These are phyloP conservation scores for Elongisporangium senticosum DNA, from an alignment of 352 stramenopile species.

Conservation along the genomic window DNA sequence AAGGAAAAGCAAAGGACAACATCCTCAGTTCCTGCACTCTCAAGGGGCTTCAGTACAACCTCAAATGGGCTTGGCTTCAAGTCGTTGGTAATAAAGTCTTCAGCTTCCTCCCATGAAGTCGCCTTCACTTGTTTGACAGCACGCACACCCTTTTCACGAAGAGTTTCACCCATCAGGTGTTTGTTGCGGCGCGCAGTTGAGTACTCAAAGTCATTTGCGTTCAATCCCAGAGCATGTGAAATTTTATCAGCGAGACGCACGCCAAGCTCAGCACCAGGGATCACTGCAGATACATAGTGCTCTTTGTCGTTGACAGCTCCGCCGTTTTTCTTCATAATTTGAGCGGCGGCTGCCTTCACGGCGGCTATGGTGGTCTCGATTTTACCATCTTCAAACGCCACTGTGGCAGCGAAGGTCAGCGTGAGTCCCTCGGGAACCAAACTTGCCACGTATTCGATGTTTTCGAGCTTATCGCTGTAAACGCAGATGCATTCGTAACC, in stretches of 20 bases:
- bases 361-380: constrained; percentile 41
- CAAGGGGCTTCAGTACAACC: constrained; percentile 89
- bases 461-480: constrained; percentile 80
- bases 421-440: constrained; percentile 72
- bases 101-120: constrained; percentile 64
- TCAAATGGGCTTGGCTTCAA: constrained; percentile 67
- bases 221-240: constrained; percentile 75
- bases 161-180: constrained; percentile 85
- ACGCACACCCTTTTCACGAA: constrained; percentile 75
- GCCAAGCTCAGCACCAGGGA: constrained; percentile 90
- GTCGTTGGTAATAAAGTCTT: constrained; percentile 63
- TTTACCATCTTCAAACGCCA: constrained; percentile 52
- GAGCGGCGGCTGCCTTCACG: constrained; percentile 33
- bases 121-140: constrained; percentile 88
- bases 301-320: constrained; percentile 21
- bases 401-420: constrained; percentile 71
- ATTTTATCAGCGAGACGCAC: constrained; percentile 90
- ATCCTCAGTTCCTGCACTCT: constrained; percentile 72
- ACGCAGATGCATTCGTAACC: constrained; percentile 89
- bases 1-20: constrained; percentile 77
- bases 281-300: constrained; percentile 66
- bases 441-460: constrained; percentile 77
- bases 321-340: constrained; percentile 19
- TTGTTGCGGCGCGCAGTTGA: constrained; percentile 72
- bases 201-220: constrained; percentile 78